Evolutionary conservation across 2,329 filamentous ascomycete genomes (phyloP).

Genomic region (Nothophoma quercina): DNA sequence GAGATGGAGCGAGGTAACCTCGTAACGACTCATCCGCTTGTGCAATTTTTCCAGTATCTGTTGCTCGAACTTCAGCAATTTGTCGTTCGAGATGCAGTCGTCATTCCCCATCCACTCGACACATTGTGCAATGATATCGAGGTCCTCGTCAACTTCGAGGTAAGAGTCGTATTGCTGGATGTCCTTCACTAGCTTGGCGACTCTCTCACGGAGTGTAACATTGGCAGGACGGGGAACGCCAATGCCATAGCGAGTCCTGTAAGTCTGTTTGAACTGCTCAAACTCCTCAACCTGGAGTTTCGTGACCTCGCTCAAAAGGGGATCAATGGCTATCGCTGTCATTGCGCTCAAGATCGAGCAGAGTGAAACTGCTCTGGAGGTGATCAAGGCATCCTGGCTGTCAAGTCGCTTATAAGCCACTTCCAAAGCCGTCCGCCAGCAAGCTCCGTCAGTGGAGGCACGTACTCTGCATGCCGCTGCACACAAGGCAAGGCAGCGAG

Average conservation of each 20-base stretch:
- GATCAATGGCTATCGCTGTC: slow-evolving; percentile 22
- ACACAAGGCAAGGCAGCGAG: background rate
- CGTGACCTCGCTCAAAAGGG: slow-evolving; percentile 30
- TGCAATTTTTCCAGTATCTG: slow-evolving; percentile 57
- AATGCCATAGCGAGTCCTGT: slow-evolving; percentile 55
- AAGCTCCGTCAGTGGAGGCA: background rate
- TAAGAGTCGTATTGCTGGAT: slow-evolving; percentile 46
- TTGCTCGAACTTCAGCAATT: slow-evolving; percentile 57
- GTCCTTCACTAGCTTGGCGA: slow-evolving; percentile 47
- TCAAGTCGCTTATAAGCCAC: background rate
- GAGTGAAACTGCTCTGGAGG: background rate
- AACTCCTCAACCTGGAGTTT: slow-evolving; percentile 63
- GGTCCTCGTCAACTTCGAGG: slow-evolving; percentile 43
- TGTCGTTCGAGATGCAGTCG: slow-evolving; percentile 58
- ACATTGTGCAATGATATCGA: slow-evolving; percentile 59
- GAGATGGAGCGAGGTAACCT: slow-evolving; percentile 65
- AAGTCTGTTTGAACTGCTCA: slow-evolving; percentile 59
- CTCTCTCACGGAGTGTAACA: slow-evolving; percentile 31
- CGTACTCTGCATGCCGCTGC: slow-evolving; percentile 7
- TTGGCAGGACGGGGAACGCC: slow-evolving; percentile 33
- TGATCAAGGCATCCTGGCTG: background rate
- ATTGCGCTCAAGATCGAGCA: background rate
- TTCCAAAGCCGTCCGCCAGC: background rate
- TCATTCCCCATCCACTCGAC: slow-evolving; percentile 63
- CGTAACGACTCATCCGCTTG: slow-evolving; percentile 62